These are phyloP conservation scores for Phytophthora kernoviae DNA, from an alignment of 352 stramenopile species.

Conservation along the genomic window DNA sequence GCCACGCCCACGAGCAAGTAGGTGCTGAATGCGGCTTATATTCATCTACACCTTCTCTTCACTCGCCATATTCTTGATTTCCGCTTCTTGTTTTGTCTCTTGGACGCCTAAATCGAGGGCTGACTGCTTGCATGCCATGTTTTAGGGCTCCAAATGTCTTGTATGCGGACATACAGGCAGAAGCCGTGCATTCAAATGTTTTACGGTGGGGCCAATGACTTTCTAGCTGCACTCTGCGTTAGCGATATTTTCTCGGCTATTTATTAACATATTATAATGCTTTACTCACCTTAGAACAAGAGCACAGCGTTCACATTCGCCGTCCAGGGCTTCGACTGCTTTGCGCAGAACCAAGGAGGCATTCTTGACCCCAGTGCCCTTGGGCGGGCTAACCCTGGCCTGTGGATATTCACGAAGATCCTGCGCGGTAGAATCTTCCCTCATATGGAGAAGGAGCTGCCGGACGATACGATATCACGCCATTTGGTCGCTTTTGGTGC, in stretches of 20 bases:
- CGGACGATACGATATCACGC: slow-evolving; percentile 42
- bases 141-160: slow-evolving; percentile 57
- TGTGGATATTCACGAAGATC: slow-evolving; percentile 63
- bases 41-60: not conserved
- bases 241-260: no score
- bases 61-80: not conserved
- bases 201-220: slow-evolving; percentile 38
- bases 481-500: slow-evolving; percentile 74
- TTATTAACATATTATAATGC: no score
- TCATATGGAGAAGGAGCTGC: slow-evolving; percentile 23
- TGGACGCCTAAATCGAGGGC: slow-evolving; percentile 3
- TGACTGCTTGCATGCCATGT: not conserved
- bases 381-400: slow-evolving; percentile 29
- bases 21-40: not conserved
- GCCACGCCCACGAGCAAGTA: slow-evolving; percentile 39
- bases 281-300: slow-evolving; percentile 28
- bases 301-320: slow-evolving; percentile 50
- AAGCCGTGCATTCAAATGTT: slow-evolving; percentile 62
- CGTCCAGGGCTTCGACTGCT: slow-evolving; percentile 56
- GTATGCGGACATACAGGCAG: slow-evolving; percentile 75
- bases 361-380: slow-evolving; percentile 20
- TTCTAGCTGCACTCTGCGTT: not conserved
- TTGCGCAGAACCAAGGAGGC: slow-evolving; percentile 36
- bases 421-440: slow-evolving; percentile 57
- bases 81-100: not conserved